Evolutionary conservation across 805 yeast genomes (phyloP).

Genomic region (Hanseniaspora occidentalis): DNA sequence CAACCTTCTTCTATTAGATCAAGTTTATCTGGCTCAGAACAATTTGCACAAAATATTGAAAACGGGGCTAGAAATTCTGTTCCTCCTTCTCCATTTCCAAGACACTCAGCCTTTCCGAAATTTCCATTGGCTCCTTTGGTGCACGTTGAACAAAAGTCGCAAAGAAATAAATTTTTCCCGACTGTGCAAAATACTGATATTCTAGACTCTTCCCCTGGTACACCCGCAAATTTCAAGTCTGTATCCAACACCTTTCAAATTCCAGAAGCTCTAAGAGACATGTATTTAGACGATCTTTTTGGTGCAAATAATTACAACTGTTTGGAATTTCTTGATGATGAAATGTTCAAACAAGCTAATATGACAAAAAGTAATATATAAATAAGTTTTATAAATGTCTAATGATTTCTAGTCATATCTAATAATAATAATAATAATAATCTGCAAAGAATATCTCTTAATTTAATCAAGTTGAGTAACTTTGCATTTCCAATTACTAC

Average conservation of each 20-base stretch:
- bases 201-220: neutral
- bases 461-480: conserved; percentile 8
- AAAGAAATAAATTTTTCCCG: no score
- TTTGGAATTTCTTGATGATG: conserved; percentile 4
- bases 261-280: neutral
- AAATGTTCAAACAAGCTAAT: conserved; percentile 3
- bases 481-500: conserved; percentile 57
- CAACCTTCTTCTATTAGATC: no score
- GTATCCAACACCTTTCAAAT: neutral
- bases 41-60: neutral
- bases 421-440: no score
- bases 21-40: neutral
- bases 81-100: neutral
- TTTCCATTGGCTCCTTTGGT: neutral
- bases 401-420: no score
- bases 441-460: neutral
- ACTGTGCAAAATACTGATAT: neutral
- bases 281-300: conserved; percentile 1
- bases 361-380: neutral
- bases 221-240: neutral
- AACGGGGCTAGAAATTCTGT: neutral
- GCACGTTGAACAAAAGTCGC: neutral
- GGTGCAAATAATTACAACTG: neutral
- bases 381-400: neutral
- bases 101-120: no score